Base-by-base conservation (phyloP, 352 stramenopile species). In the Globisporangium takayamanum region DNA sequence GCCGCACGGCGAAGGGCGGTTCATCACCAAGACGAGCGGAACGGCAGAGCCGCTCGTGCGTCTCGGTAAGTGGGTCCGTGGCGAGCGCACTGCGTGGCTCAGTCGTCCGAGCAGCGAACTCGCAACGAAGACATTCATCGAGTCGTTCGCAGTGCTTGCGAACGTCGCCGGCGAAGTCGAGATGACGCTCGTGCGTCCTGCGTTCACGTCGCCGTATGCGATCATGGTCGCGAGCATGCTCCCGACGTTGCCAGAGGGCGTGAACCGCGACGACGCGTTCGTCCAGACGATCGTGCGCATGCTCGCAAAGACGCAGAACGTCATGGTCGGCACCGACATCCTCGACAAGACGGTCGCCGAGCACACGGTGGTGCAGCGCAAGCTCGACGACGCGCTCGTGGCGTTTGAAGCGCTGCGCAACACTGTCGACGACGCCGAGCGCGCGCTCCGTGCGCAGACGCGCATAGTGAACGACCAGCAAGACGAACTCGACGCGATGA, bases 1-100 rank as follows among this genome's bases (percentile, higher is more conserved):
- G 48, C 87, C 84, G 61, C 80, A 98, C 51, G 94, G 94, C 2
- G 80, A 94, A 41, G 92, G 91, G 10, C 77, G 73, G 16, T 81
- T 75, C 56, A 76, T 80, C 36, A 79, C 74, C 4, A 73, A 77
- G 10, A 15, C 20, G n/a, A 60, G 50, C n/a, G 60, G 57, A 1
- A 68, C 55, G 5, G 73, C 69, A 7, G 81, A 90, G 55, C 79
- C 74, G 15, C 57, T 93, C 14, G 79, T 88, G 50, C 81, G 84
- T 0, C 55, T 79, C 2, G 84, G 84, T 1, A 68, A 68, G 26
- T 93, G 84, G 81, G 77, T 74, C 16, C 60, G 67, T n/a, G 84
- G 84, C 1, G 67, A 93, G 50, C 81, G 81, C 46, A 69, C 67
- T 3, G 67, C 67, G 20, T 93, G 84, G 84, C 70, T 92, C 6